Evolutionary conservation across 768 basidiomycete genomes (phyloP).

Genomic region (Termitomyces sp.): DNA sequence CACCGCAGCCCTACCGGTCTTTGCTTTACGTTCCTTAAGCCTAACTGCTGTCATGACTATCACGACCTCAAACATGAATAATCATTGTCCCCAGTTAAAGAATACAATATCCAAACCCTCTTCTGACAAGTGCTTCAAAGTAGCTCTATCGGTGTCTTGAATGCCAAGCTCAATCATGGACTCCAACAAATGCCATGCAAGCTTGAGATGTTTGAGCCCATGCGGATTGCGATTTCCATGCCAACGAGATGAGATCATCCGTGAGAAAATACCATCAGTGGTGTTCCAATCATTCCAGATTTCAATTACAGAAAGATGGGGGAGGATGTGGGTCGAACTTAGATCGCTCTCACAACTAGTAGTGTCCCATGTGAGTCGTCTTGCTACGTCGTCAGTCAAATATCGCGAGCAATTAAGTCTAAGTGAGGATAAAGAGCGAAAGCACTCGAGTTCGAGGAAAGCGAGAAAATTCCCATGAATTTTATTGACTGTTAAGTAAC

Average conservation of each 20-base stretch:
- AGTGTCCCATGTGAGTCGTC: not conserved
- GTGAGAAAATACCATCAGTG: not conserved
- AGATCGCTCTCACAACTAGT: not conserved
- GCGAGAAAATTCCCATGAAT: not conserved
- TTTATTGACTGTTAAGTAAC: not conserved
- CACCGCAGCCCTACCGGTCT: no score
- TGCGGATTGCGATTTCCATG: not conserved
- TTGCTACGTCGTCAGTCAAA: not conserved
- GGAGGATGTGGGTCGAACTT: not conserved
- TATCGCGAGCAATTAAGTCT: not conserved
- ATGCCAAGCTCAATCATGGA: no score
- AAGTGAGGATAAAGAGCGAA: not conserved
- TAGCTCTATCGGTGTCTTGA: no score
- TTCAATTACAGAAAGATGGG: not conserved
- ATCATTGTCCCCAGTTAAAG: no score
- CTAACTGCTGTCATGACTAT: no score
- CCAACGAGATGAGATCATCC: not conserved
- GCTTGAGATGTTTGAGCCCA: not conserved
- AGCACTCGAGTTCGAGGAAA: not conserved
- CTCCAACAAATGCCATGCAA: no score
- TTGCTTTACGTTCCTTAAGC: no score
- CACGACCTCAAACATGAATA: no score
- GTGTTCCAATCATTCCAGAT: not conserved
- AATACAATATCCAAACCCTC: not conserved
- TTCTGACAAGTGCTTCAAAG: no score